Evolutionary conservation across 1,139 yeast species (phyloP), one percentile per base, ranked within the genome.

Genomic region (Diutina siamensis): DNA sequence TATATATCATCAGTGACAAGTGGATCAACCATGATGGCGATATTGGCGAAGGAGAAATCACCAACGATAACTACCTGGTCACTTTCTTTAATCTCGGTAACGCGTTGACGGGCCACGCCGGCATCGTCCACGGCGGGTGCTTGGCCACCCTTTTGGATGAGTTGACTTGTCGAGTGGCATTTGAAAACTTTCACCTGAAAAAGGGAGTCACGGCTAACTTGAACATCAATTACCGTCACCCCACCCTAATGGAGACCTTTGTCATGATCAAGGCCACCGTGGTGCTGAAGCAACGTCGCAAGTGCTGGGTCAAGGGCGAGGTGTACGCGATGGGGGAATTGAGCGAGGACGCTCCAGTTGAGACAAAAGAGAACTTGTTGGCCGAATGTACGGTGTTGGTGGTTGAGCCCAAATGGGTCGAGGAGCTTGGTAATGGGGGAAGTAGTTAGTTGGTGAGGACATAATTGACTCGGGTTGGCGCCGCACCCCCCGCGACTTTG

Each of bases 41-140:
- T 18, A 27, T 40, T 13, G 35, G n/a, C 27, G 45, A 44, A 3
- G 44, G 44, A 36, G 50, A 49, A 21, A 13, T 15, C 22, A 22
- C 27, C 15, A 27, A 38, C 4, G 42, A 38, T 15, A 66, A 63
- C 49, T 62, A 59, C 48, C 54, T 65, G 28, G 48, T 65, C 38
- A 72, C 76, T 0, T 67, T 74, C 45, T 67, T 72, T 55, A 69
- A 65, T 45, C 56, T 76, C 35, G 81, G 80, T 1, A 55, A 63
- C 9, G 58, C 61, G 48, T 58, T 75, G 20, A 65, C 76, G 0
- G 78, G 79, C 1, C 80, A 76, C 55, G 59, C 63, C 12, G 71
- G 71, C 4, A 71, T 75, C 5, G 67, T 75, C n/a, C 80, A 75
- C 53, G 81, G 80, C 1, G 80, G 81, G 0, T 62, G 75, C 38